Base-by-base conservation (phyloP, 2,329 filamentous ascomycete species). In the Pseudocercospora pini-densiflorae region DNA sequence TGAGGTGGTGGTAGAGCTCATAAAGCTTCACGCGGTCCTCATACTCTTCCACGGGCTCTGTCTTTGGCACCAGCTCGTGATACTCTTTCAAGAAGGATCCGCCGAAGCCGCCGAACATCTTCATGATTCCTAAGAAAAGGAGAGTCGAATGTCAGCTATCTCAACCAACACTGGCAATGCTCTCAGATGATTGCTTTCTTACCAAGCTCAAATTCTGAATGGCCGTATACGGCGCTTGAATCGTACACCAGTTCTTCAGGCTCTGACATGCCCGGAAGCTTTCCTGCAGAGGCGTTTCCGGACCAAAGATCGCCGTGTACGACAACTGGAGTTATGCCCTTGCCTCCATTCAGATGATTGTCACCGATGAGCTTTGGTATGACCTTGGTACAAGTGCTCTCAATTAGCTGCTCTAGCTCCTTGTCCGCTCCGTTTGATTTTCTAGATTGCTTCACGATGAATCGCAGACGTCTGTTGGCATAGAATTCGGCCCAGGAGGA, bases 221-320 rank as follows among this genome's bases (percentile, higher is more conserved):
- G 94, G 1, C 90, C 92, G 75, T 96, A 97, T 69, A 91, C 91
- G 49, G 88, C 86, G 0, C 59, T 61, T 16, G 93, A 89, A 76
- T 97, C 94, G 75, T 89, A 97, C 0, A 97, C 87, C 0, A 97
- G 88, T 70, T 93, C 90, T 71, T 94, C 91, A 0, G 84, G 80
- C 0, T 82, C 84, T 0, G 84, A 83, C 45, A 79, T 79, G 0
- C 81, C 79, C 3, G 82, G 82, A 61, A 97, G 89, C 49, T 82
- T 83, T 0, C 91, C 93, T 3, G 82, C 79, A 10, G 88, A 87
- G 59, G 91, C 88, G 78, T 97, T 97, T 0, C 94, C 94, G 70
- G 89, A 91, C 94, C 94, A 97, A n/a, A 97, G 79, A 80, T 97
- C 94, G 0, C 94, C 94, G 75, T 98, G 94, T 0, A 97, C 84